Percentiles rank a stretch among this genome's conserved stretches.
These are phyloP conservation scores for Geosmithia morbida DNA, from an alignment of 2,329 filamentous ascomycete species.

Conservation along the genomic window DNA sequence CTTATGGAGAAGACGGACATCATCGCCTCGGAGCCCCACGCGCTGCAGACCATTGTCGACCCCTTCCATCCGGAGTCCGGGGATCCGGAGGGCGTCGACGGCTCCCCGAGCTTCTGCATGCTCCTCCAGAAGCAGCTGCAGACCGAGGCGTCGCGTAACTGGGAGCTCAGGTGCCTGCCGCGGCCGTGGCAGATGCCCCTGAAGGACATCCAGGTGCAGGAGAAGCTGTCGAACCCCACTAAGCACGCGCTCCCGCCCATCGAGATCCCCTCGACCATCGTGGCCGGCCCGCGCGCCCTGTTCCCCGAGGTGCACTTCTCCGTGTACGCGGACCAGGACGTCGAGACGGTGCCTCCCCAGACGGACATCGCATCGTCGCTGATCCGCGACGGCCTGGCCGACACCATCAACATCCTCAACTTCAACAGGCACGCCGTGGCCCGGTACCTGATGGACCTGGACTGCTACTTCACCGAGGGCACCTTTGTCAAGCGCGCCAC, in stretches of 20 bases:
- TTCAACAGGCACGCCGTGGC: conserved; percentile 83
- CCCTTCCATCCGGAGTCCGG: conserved; percentile 58
- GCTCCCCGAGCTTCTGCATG: conserved; percentile 56
- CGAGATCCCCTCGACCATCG: conserved; percentile 59
- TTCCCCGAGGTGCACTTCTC: conserved; percentile 94
- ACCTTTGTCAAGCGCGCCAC: conserved; percentile 92
- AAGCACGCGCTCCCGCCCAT: conserved; percentile 72
- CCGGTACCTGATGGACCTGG: conserved; percentile 81
- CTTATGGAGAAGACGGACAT: conserved; percentile 91
- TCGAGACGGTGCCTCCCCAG: conserved; percentile 73
- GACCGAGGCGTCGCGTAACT: conserved; percentile 57
- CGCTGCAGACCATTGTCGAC: conserved; percentile 73
- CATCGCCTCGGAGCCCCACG: conserved; percentile 77
- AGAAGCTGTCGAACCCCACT: conserved; percentile 41
- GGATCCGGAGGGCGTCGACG: conserved; percentile 47
- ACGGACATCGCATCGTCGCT: conserved; percentile 67
- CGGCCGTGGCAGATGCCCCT: conserved; percentile 51
- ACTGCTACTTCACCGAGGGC: conserved; percentile 81
- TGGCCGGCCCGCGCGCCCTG: conserved; percentile 58
- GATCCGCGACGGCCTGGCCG: conserved; percentile 71
- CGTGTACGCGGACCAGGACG: conserved; percentile 74
- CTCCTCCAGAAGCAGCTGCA: conserved; percentile 79
- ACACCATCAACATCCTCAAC: conserved; percentile 88
- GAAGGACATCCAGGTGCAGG: conserved; percentile 44
- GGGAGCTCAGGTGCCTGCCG: conserved; percentile 58